Evolutionary conservation across 768 basidiomycete species (phyloP), one percentile per base, ranked within the genome.

Genomic region (Trametes cingulata): DNA sequence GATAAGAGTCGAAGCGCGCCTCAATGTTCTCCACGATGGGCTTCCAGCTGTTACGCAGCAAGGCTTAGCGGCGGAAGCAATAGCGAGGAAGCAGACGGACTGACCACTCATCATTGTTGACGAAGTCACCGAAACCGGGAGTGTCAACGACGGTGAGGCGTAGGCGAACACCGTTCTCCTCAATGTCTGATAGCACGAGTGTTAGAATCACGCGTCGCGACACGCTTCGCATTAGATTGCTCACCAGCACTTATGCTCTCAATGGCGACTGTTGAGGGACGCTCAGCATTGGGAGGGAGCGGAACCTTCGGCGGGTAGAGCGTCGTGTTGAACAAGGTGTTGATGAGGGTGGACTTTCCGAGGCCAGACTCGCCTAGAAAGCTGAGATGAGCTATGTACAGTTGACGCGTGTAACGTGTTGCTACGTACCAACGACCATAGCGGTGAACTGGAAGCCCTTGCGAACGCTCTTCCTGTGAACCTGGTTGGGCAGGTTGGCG

Each of bases 101-200:
- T 65, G 63, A 93, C 94, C 95, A 95, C 71, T 97, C 94, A 68
- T 97, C 93, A 74, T 99, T 99, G 82, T 99, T 98, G 72, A 98
- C 95, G 74, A 97, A 98, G 75, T 99, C 97, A 62, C 97, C 97
- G 71, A 98, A 99, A 35, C 97, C 97, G 57, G 97, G 97, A 27
- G 95, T 99, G 73, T 99, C 97, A 64, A 99, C 97, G 62, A 99
- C 96, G n/a, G 95, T 98, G 57, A 99, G 78, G 72, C 95, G 94
- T 43, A 98, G 85, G 67, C 95, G 86, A 41, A 98, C 97, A 60
- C 95, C 96, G 61, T 91, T 96, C 80, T 99, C 97, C 79, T 98
- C 96, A 70, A 99, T 98, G 73, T 99, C 97, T 97, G 67, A 68
- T 66, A 13, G n/a, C 2, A 14, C 22, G 25, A 1, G 33, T 58